These are phyloP conservation scores for Pichia occidentalis DNA, from an alignment of 805 yeast genomes.

Conservation along the genomic window DNA sequence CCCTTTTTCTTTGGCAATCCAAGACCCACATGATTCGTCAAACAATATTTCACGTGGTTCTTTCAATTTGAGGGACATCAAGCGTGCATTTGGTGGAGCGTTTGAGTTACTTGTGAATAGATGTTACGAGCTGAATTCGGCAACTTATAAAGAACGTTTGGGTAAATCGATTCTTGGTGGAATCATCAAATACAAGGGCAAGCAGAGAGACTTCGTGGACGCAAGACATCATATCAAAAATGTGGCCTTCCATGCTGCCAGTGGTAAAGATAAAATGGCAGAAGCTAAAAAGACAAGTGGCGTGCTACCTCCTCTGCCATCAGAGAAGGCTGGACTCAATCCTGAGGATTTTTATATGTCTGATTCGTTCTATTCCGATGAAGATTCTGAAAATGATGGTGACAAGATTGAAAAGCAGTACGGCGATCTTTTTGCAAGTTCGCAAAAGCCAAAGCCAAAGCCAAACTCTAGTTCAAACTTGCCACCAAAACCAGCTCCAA, in stretches of 20 bases:
- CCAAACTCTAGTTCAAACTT: too few species aligned
- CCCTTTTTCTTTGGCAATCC: conserved; percentile 65
- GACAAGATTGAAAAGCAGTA: conserved; percentile 11
- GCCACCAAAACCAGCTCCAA: not conserved
- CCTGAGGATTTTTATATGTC: conserved; percentile 34
- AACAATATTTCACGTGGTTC: conserved; percentile 86
- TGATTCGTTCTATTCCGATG: conserved; percentile 33
- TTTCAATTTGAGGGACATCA: conserved; percentile 69
- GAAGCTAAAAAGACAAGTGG: not conserved
- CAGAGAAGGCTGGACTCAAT: conserved; percentile 34
- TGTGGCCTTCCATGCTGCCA: conserved; percentile 40
- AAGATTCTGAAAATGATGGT: conserved; percentile 17
- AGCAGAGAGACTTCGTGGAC: conserved; percentile 69
- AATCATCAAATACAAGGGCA: conserved; percentile 68
- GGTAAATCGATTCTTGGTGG: conserved; percentile 76
- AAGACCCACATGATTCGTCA: conserved; percentile 80
- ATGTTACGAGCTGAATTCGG: conserved; percentile 64
- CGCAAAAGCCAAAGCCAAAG: conserved; percentile 9
- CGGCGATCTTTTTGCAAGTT: conserved; percentile 20
- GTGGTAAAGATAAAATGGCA: conserved; percentile 16
- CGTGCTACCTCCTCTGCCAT: conserved; percentile 29
- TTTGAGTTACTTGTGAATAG: conserved; percentile 67
- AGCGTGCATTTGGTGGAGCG: conserved; percentile 85
- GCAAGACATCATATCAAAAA: conserved; percentile 59
- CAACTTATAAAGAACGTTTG: conserved; percentile 57